phyloP scores from a whole-genome alignment of 2,329 filamentous ascomycete species.

The Xylariaceae sp. region DNA sequence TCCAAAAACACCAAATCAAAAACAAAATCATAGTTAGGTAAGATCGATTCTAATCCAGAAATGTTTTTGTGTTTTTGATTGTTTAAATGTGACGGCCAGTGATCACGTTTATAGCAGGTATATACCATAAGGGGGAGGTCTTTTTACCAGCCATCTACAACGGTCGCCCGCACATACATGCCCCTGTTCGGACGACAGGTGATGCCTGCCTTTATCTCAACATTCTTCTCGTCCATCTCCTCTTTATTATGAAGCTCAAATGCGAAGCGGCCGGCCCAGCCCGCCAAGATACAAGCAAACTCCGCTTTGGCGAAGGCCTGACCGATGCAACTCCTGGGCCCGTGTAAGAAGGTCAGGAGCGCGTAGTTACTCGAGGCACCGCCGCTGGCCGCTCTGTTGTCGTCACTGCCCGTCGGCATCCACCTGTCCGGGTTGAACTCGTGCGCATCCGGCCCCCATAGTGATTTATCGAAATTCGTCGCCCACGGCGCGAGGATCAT shows the following conservation, averaged over 20 bases:
- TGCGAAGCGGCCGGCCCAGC: conserved; percentile 69
- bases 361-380: conserved; percentile 72
- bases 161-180: conserved; percentile 60
- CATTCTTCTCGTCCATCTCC: conserved; percentile 59
- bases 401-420: conserved; percentile 41
- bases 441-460: conserved; percentile 73
- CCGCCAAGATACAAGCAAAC: conserved; percentile 75
- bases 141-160: conserved; percentile 60
- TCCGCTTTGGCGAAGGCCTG: conserved; percentile 75
- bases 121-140: not conserved
- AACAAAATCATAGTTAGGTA: too few species aligned
- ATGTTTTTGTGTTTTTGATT: too few species aligned
- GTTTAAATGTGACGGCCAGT: too few species aligned
- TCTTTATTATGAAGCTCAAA: conserved; percentile 52
- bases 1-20: too few species aligned
- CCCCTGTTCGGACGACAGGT: conserved; percentile 70
- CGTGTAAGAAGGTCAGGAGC: conserved; percentile 78
- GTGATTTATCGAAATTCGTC: conserved; percentile 59
- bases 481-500: conserved; percentile 61
- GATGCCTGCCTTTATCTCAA: conserved; percentile 63
- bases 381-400: conserved; percentile 52
- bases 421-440: conserved; percentile 77
- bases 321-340: conserved; percentile 80
- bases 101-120: not conserved
- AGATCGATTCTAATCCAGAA: too few species aligned